Conservation (phyloP, 176 grass and related monocot genomes). For the Rhipidocladum racemiflorum region DNA sequence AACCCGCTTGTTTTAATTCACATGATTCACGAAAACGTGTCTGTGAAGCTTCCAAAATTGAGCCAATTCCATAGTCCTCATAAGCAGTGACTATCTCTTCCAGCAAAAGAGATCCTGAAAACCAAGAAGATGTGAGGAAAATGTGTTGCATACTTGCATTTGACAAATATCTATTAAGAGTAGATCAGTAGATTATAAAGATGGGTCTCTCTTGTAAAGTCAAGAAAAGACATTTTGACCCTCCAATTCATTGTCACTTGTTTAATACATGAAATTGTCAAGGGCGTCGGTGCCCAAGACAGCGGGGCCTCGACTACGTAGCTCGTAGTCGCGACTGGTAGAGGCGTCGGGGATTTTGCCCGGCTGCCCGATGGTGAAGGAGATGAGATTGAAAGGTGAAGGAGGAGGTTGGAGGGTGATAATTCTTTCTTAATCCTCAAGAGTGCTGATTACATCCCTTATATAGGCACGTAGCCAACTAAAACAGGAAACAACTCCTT, state of each 20-base stretch:
- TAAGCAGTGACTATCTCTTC: slow-evolving; percentile 85
- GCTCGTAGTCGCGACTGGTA: no score
- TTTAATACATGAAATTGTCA: slow-evolving; percentile 21
- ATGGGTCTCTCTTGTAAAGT: neutral
- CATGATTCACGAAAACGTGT: slow-evolving; percentile 64
- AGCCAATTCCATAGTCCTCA: slow-evolving; percentile 65
- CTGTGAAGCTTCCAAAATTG: slow-evolving; percentile 68
- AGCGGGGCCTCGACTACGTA: no score
- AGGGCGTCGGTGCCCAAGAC: no score
- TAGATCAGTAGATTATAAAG: neutral
- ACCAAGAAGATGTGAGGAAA: slow-evolving; percentile 27
- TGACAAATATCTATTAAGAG: neutral
- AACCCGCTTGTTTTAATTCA: slow-evolving; percentile 74
- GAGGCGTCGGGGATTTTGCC: no score
- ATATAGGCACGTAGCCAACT: no score
- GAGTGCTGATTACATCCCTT: no score
- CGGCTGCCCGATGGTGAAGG: no score
- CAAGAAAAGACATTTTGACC: slow-evolving; percentile 5
- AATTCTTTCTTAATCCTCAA: no score
- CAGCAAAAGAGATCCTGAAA: slow-evolving; percentile 77
- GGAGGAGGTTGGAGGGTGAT: no score
- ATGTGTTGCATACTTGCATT: neutral
- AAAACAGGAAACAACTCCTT: no score
- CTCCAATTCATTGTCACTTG: neutral
- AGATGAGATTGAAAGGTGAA: no score